Evolutionary conservation across 1,284 basidiomycete genomes (phyloP), one percentile per base, ranked within the genome.

Genomic region (Coniferiporia sulphurascens): DNA sequence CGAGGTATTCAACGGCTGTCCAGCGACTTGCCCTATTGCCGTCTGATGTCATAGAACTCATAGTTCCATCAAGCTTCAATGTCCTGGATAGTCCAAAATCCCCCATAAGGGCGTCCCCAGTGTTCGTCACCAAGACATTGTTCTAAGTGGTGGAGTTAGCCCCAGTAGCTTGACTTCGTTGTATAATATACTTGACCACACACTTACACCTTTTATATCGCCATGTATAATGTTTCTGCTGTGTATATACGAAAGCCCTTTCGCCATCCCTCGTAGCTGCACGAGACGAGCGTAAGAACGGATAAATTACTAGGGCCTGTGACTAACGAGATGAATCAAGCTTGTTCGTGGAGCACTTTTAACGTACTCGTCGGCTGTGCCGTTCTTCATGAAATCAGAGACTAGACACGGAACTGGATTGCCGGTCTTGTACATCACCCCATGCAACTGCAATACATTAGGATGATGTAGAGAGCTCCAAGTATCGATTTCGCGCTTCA

Each of bases 301-400:
- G 48, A 15, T 27, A n/a, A 9, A 48, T 22, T 3, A n/a, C 19
- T 13, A 48, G 12, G 15, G 15, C 2, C 15, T 10, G 38, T 8
- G 9, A 15, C 38, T 41, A 12, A 41, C 38, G 38, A 41, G 9
- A 41, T 15, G 38, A 3, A 41, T 41, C 38, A 41, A 15, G 38
- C 15, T 41, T 41, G 38, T 19, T n/a, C 48, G 6, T 6, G 13
- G n/a, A 22, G 54, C n/a, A 3, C 21, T 22, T 56, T 36, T n/a
- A 7, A 35, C 10, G 27, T 56, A 56, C 21, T 22, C 27, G 1
- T 15, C 46, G 15, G 46, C 22, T 5, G 43, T 48, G 10, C 54
- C 54, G 22, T 56, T 56, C 8, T 56, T 32, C 54, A 56, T 56
- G 21, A 41, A 56, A 13, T 41, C 41, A 15, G 44, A 48, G 13